A percentile compares a stretch with the other conserved stretches of the same genome.
These are phyloP conservation scores for Pulveroboletus sp. DNA, from an alignment of 768 basidiomycete genomes.

Conservation along the genomic window DNA sequence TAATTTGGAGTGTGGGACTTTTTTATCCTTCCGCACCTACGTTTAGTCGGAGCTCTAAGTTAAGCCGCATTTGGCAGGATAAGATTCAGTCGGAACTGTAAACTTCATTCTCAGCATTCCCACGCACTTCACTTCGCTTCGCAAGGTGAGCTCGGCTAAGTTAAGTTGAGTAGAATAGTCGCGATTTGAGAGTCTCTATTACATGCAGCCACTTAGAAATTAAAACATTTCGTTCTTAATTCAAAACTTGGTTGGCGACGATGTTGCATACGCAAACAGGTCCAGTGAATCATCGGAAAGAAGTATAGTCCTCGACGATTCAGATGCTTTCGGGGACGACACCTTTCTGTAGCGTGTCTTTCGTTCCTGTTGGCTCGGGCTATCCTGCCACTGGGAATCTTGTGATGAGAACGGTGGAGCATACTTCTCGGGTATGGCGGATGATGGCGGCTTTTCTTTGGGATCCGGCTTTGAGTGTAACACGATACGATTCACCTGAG, in stretches of 20 bases:
- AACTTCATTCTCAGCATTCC: no score
- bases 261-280: slow-evolving; percentile 40
- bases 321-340: not conserved
- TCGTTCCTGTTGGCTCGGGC: slow-evolving; percentile 9
- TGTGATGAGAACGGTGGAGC: slow-evolving; percentile 6
- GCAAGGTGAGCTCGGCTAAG: no score
- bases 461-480: slow-evolving; percentile 28
- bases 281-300: slow-evolving; percentile 51
- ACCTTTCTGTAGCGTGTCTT: slow-evolving; percentile 2
- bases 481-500: slow-evolving; percentile 34
- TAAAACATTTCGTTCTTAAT: not conserved
- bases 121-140: no score
- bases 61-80: no score
- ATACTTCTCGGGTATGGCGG: slow-evolving; percentile 17
- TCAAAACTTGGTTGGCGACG: slow-evolving; percentile 27
- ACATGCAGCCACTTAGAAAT: not conserved
- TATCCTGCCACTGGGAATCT: not conserved
- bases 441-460: not conserved
- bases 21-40: no score
- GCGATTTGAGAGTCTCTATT: no score
- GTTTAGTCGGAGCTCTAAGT: no score
- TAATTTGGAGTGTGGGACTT: no score
- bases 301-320: slow-evolving; percentile 11
- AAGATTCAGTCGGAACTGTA: no score
- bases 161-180: no score